These are phyloP conservation scores for Penicillium sp. DNA, from an alignment of 2,329 filamentous ascomycete genomes.

Conservation along the genomic window DNA sequence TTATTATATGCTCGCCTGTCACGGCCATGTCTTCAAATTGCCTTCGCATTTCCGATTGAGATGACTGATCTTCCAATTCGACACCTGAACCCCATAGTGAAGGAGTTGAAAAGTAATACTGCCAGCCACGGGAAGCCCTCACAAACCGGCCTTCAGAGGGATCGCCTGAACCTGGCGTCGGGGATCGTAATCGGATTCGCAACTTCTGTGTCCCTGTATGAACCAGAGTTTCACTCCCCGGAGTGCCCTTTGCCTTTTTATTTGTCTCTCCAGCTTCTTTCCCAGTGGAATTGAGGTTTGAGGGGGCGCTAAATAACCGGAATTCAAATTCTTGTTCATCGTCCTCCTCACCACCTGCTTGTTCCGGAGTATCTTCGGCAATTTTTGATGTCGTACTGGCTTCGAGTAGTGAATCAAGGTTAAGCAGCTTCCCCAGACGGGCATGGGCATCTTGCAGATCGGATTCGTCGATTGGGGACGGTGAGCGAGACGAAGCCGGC, in stretches of 20 bases:
- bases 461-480: constrained; percentile 32
- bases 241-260: not conserved
- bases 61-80: constrained; percentile 10
- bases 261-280: not conserved
- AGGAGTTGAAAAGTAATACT: constrained; percentile 43
- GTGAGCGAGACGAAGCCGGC: constrained; percentile 30
- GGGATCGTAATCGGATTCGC: constrained; percentile 41
- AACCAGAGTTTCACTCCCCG: not conserved
- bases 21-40: constrained; percentile 41
- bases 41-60: constrained; percentile 19
- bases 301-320: constrained; percentile 40
- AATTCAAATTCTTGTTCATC: constrained; percentile 48
- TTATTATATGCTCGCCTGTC: constrained; percentile 33
- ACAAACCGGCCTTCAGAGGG: constrained; percentile 38
- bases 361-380: constrained; percentile 2
- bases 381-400: not conserved
- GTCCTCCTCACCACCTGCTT: constrained; percentile 24
- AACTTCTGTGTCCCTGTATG: constrained; percentile 35
- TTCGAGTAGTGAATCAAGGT: constrained; percentile 30
- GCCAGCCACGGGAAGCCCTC: constrained; percentile 43
- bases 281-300: constrained; percentile 13
- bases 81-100: constrained; percentile 21
- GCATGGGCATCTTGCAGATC: constrained; percentile 30
- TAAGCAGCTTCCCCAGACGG: constrained; percentile 34
- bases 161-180: constrained; percentile 32